Base-by-base conservation (phyloP, 371 early-diverging fungal genomes). In the Apophysomyces trapeziformis region DNA sequence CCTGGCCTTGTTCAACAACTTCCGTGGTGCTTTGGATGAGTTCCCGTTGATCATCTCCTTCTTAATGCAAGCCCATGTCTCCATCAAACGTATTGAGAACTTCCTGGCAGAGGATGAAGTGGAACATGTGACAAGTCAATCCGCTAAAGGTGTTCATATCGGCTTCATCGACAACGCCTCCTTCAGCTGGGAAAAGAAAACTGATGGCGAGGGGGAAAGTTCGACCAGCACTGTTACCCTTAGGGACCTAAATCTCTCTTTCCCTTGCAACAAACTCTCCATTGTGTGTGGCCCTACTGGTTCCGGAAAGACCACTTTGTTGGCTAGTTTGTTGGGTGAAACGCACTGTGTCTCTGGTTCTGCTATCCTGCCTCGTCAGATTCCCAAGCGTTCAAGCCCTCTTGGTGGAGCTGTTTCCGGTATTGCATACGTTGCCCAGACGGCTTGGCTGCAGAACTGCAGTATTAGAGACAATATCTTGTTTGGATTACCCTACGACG, bases 361-460 rank as follows among this genome's bases (percentile, higher is more conserved):
- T 12, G 77, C 77, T 26, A 75, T 77, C 18, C 63, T 86, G 60
- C 86, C 86, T 38, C 78, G 85, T 36, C 61, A 46, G 4, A 26
- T 38, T n/a, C 41, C 46, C 43, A 26, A 44, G 5, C 13, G 46
- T 32, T 56, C 64, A 38, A 45, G 46, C 35, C 50, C 63, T 35
- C 39, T 70, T n/a, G 78, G 78, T 13, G 78, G 77, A 9, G 75
- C 75, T 36, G 73, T 78, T 37, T 66, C 67, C 26, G 85, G 85
- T 39, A 77, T 91, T 9, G 92, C 89, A 5, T 92, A 90, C 71
- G 89, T 89, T 6, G 79, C 91, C n/a, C 92, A 92, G 65, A 86
- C 89, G 32, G 90, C 93, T 0, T 93, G 93, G 93, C 83, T 93
- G 45, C 86, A 88, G 64, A 90, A 93, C 68, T 88, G 81, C 44